A percentile compares a stretch with the other conserved stretches of the same genome.
phyloP scores from a whole-genome alignment of 345 rosid genomes.

The Bruguiera parviflora region DNA sequence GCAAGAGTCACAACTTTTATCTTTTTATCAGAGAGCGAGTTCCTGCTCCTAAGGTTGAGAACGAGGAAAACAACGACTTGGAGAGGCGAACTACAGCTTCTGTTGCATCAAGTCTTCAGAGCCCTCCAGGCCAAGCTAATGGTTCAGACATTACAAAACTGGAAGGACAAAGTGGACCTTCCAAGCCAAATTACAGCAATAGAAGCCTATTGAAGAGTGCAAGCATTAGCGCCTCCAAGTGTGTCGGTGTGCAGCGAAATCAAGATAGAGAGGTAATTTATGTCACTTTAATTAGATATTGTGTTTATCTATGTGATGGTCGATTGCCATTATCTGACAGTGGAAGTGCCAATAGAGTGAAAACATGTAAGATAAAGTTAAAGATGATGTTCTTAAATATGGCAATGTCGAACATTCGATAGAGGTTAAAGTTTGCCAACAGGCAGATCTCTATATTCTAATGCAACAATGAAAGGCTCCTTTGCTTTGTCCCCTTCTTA shows the following conservation, averaged over 20 bases:
- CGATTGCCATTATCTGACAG: background rate
- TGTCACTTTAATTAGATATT: background rate
- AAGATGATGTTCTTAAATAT: background rate
- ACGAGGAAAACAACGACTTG: slow-evolving; percentile 23
- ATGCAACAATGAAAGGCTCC: too few relatives aligned
- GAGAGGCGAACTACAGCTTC: slow-evolving; percentile 45
- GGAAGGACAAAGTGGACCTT: slow-evolving; percentile 24
- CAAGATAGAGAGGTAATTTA: slow-evolving; percentile 48
- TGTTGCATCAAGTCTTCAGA: slow-evolving; percentile 46
- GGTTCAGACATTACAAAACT: slow-evolving; percentile 23
- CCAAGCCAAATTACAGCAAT: slow-evolving; percentile 43
- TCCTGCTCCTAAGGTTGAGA: slow-evolving; percentile 58
- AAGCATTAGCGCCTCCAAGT: slow-evolving; percentile 93
- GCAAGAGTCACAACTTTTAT: slow-evolving; percentile 8
- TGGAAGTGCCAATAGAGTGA: background rate
- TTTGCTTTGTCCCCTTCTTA: background rate
- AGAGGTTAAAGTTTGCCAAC: too few relatives aligned
- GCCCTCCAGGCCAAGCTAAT: slow-evolving; percentile 42
- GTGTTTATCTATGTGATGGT: background rate
- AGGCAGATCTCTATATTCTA: too few relatives aligned
- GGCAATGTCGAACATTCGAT: too few relatives aligned
- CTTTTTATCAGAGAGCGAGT: slow-evolving; percentile 71
- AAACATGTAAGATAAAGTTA: background rate
- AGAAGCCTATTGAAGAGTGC: slow-evolving; percentile 87
- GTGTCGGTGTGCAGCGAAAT: slow-evolving; percentile 53